phyloP scores from a whole-genome alignment of 495 filamentous ascomycete species.

The Penicillium antarcticum region DNA sequence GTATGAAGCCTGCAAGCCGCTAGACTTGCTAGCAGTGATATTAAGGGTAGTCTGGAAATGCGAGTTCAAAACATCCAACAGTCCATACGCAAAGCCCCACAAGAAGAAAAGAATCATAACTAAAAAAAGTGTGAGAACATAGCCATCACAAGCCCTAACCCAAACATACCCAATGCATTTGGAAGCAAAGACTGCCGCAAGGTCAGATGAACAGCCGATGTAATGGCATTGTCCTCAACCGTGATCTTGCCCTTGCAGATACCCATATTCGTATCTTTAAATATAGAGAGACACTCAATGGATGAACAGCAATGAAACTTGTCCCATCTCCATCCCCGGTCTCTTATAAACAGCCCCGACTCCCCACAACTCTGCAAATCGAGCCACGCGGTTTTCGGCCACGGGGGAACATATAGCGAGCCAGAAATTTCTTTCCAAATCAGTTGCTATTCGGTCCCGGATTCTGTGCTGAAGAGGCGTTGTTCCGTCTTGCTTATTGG shows the following conservation, averaged over 20 bases:
- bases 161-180: constrained; percentile 12
- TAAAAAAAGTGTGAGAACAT: not conserved
- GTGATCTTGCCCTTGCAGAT: constrained; percentile 10
- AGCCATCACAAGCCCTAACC: not conserved
- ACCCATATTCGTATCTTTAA: not conserved
- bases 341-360: constrained; percentile 6
- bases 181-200: constrained; percentile 17
- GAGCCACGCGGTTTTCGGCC: not conserved
- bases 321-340: not conserved
- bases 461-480: too few species aligned
- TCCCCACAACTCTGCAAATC: not conserved
- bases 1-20: constrained; percentile 49
- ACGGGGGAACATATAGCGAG: constrained; percentile 4
- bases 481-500: too few species aligned
- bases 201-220: constrained; percentile 10
- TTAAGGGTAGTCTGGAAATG: constrained; percentile 49
- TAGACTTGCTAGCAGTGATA: constrained; percentile 40
- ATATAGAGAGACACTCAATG: too few species aligned
- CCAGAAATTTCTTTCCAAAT: too few species aligned
- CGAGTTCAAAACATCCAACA: constrained; percentile 53
- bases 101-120: constrained; percentile 40
- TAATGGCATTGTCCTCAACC: constrained; percentile 6
- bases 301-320: too few species aligned
- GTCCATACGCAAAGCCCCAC: constrained; percentile 47
- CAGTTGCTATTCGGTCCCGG: too few species aligned